A percentile compares a stretch with the other conserved stretches of the same genome.
Conservation (phyloP, 2,329 filamentous ascomycete species). For the Capronia coronata region DNA sequence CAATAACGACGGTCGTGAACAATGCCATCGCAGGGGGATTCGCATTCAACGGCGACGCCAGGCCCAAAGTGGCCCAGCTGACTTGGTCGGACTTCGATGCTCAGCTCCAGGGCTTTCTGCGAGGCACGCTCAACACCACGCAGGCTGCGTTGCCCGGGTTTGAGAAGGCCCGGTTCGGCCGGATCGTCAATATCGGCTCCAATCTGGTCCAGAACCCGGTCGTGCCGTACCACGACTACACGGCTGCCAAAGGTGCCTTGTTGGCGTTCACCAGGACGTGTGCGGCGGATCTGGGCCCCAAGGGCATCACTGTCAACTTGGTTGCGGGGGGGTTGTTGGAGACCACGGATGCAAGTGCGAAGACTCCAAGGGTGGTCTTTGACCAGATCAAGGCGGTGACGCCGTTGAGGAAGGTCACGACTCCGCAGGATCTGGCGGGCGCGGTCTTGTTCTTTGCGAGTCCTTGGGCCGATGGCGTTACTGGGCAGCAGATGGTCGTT, state of each 20-base stretch:
- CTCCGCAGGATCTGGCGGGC: slow-evolving; percentile 22
- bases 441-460: slow-evolving; percentile 26
- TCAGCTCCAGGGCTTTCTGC: slow-evolving; percentile 21
- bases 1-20: slow-evolving; percentile 24
- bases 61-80: slow-evolving; percentile 18
- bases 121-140: slow-evolving; percentile 23
- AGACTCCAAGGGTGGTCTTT: slow-evolving; percentile 22
- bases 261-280: slow-evolving; percentile 24
- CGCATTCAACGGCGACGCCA: slow-evolving; percentile 24
- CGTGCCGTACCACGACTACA: slow-evolving; percentile 26
- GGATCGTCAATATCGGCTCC: slow-evolving; percentile 25
- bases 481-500: slow-evolving; percentile 24
- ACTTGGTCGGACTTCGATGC: slow-evolving; percentile 20
- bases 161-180: slow-evolving; percentile 13
- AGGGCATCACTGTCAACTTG: slow-evolving; percentile 23
- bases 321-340: slow-evolving; percentile 22
- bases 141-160: slow-evolving; percentile 22
- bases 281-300: slow-evolving; percentile 23
- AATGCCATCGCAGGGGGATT: slow-evolving; percentile 25
- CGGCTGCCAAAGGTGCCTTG: slow-evolving; percentile 22
- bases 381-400: slow-evolving; percentile 23
- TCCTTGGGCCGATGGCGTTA: slow-evolving; percentile 17
- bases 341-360: slow-evolving; percentile 22
- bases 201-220: slow-evolving; percentile 25
- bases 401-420: slow-evolving; percentile 23